A percentile compares a stretch with the other conserved stretches of the same genome.
Conservation (phyloP, 2,329 filamentous ascomycete species). For the Scleromitrula shiraiana region DNA sequence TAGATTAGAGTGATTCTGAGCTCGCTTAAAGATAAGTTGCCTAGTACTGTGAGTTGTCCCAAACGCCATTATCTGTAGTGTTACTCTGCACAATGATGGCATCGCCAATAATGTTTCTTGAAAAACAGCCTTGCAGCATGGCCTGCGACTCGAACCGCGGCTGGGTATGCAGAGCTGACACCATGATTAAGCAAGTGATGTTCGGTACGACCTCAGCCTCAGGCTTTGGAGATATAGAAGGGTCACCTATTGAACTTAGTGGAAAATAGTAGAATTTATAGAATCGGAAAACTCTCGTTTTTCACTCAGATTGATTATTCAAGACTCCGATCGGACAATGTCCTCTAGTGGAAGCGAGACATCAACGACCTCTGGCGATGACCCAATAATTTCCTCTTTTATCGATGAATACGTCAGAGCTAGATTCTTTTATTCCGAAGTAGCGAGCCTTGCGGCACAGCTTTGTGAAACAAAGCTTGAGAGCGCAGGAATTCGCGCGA, state of each 20-base stretch:
- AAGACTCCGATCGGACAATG: neutral
- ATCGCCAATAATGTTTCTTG: neutral
- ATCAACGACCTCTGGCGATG: neutral
- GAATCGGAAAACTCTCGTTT: neutral
- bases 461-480: slow-evolving; percentile 10
- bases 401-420: neutral
- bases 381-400: neutral
- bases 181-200: neutral
- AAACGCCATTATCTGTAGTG: too few relatives aligned
- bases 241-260: too few relatives aligned
- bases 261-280: neutral
- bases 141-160: neutral
- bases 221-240: too few relatives aligned
- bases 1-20: too few relatives aligned
- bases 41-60: too few relatives aligned
- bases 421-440: neutral
- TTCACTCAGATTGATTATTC: neutral
- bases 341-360: neutral
- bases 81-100: too few relatives aligned
- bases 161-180: neutral
- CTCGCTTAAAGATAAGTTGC: too few relatives aligned
- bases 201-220: neutral
- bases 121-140: neutral
- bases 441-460: neutral
- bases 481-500: slow-evolving; percentile 9